Base-by-base conservation (phyloP, 305 asterid genomes). In the Fraxinus dipetala region DNA sequence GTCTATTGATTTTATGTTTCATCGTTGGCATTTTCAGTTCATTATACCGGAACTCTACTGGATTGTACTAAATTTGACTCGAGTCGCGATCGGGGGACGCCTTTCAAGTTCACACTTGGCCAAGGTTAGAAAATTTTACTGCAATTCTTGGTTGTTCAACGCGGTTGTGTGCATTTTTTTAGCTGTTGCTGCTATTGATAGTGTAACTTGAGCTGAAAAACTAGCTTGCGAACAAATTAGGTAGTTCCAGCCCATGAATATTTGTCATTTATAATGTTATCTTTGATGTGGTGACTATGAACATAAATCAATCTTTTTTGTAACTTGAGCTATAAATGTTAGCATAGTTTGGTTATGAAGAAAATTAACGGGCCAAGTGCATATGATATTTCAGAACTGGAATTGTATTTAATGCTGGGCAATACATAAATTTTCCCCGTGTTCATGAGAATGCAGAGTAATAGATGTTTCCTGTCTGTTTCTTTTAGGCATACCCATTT, bases 41-140 rank as follows among this genome's bases (percentile, higher is more conserved):
- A 95, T 81, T 95, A 95, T 35, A 95, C 97, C 20, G 97, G 98
- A 43, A 94, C 97, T 74, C 78, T 95, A 87, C 89, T 94, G 28
- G 98, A 95, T 70, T 97, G 98, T 1, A 92, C 97, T 8, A 89
- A 95, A 86, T 95, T 95, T 31, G 99, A 95, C 85, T 95, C 99
- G 6, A 95, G 99, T 78, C 97, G 97, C 11, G 97, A 95, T 80
- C 89, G 94, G 86, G 94, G 91, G 2, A 85, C 89, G 61, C 96
- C 97, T 14, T 94, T 95, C 85, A 87, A 87, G 54, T 95, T 95
- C 91, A 89, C 98, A 79, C 98, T 95, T 24, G 97, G 97, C 74
- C 99, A 95, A 92, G 99, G 98, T 92, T 14, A 35, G 92, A 13
- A n/a, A 11, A 16, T 31, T 16, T 28, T 22, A n/a, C 20, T 28